Percentiles rank a stretch among this genome's conserved stretches.
These are phyloP conservation scores for Podospora pseudopauciseta DNA, from an alignment of 495 filamentous ascomycete genomes.

Conservation along the genomic window DNA sequence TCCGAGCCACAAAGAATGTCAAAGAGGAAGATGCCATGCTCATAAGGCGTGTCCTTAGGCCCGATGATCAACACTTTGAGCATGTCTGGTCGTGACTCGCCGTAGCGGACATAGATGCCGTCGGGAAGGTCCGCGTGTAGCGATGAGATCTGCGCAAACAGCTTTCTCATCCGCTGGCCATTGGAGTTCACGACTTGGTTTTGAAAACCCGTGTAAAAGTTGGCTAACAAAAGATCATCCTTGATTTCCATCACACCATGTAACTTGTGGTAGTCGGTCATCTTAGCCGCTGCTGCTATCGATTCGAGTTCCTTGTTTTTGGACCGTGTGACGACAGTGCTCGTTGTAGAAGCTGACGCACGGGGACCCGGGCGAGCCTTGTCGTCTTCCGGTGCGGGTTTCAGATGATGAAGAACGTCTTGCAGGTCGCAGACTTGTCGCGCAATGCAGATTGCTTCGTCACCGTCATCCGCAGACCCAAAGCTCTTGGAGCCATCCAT, in stretches of 20 bases:
- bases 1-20: conserved; percentile 47
- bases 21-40: conserved; percentile 60
- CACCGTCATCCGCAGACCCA: neutral
- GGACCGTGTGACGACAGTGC: conserved; percentile 5
- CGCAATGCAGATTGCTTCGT: neutral
- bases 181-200: neutral
- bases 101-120: conserved; percentile 57
- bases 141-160: conserved; percentile 51
- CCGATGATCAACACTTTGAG: conserved; percentile 59
- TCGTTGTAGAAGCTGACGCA: neutral
- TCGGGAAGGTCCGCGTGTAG: conserved; percentile 51
- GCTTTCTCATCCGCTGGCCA: conserved; percentile 43
- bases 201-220: neutral
- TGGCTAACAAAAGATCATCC: conserved; percentile 33
- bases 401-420: neutral
- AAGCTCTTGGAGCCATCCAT: neutral
- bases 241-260: conserved; percentile 36
- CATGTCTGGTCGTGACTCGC: conserved; percentile 50
- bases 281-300: neutral
- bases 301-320: neutral
- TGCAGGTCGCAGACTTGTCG: neutral
- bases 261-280: conserved; percentile 34
- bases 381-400: neutral
- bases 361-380: neutral
- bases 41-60: conserved; percentile 56